A percentile compares a stretch with the other conserved stretches of the same genome.
Evolutionary conservation across 2,329 filamentous ascomycete species (phyloP).

Genomic region (Orbilia oligospora): DNA sequence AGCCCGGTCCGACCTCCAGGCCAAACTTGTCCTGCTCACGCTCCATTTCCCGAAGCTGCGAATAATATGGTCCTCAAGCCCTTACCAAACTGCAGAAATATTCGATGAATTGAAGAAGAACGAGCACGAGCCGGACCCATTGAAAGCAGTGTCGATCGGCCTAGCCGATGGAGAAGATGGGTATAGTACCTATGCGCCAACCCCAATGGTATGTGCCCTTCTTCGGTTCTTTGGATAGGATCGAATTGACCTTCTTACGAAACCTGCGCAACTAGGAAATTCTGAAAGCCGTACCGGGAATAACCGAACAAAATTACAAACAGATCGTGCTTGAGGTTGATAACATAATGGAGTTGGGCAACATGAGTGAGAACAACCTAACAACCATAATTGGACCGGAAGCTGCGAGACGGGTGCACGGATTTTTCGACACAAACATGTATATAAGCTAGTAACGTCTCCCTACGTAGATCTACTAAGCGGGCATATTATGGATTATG

Average conservation of each 20-base stretch:
- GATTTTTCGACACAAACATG: slow-evolving; percentile 78
- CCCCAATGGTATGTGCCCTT: slow-evolving; percentile 34
- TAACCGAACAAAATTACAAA: slow-evolving; percentile 83
- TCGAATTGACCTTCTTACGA: neutral
- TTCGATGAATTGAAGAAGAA: slow-evolving; percentile 93
- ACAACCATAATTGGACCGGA: slow-evolving; percentile 82
- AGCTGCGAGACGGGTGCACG: slow-evolving; percentile 80
- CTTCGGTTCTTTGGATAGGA: neutral
- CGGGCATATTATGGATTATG: neutral
- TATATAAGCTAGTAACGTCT: slow-evolving; percentile 8
- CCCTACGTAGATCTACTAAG: no score
- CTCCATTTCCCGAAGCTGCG: slow-evolving; percentile 90
- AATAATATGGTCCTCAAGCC: slow-evolving; percentile 93
- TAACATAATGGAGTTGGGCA: slow-evolving; percentile 85
- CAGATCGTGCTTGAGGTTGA: slow-evolving; percentile 80
- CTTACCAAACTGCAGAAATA: slow-evolving; percentile 97
- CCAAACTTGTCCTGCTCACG: slow-evolving; percentile 90
- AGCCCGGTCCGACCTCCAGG: slow-evolving; percentile 82
- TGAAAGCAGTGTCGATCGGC: slow-evolving; percentile 86
- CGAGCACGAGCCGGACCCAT: slow-evolving; percentile 89
- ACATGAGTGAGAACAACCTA: slow-evolving; percentile 83
- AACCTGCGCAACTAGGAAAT: slow-evolving; percentile 77
- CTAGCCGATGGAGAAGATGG: slow-evolving; percentile 74
- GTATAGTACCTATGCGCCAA: slow-evolving; percentile 59
- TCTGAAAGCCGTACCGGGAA: slow-evolving; percentile 85